A percentile compares a stretch with the other conserved stretches of the same genome.
Conservation (phyloP, 257 asterid genomes). For the Nicotiana tomentosiformis region DNA sequence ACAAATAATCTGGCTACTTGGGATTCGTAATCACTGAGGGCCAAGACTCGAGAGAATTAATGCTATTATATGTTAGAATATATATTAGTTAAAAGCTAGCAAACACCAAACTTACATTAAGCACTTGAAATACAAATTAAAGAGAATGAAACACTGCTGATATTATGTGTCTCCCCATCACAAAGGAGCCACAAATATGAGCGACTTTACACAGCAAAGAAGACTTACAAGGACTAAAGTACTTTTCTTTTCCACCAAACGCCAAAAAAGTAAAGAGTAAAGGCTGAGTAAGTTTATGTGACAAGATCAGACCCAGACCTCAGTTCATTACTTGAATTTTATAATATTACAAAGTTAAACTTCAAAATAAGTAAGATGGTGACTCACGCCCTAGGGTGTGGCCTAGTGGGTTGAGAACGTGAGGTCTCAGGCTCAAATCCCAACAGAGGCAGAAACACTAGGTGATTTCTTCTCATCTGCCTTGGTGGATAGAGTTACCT, state of each 20-base stretch:
- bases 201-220: not conserved
- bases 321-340: not conserved
- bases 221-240: not conserved
- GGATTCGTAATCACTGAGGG: not conserved
- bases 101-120: not conserved
- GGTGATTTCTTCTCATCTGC: too few species aligned
- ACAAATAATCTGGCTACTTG: not conserved
- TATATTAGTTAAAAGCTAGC: not conserved
- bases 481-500: too few species aligned
- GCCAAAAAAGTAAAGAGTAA: not conserved
- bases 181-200: not conserved
- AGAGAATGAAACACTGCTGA: not conserved
- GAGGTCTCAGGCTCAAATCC: too few species aligned
- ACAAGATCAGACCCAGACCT: not conserved
- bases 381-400: not conserved
- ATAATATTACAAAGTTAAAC: not conserved
- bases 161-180: not conserved
- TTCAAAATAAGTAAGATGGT: not conserved
- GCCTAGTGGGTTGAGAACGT: too few species aligned
- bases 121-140: not conserved
- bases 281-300: not conserved
- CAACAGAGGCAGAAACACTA: too few species aligned
- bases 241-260: not conserved
- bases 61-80: not conserved
- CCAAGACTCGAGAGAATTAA: not conserved